Conservation (phyloP, 495 filamentous ascomycete genomes). For the Trypethelium eluteriae region DNA sequence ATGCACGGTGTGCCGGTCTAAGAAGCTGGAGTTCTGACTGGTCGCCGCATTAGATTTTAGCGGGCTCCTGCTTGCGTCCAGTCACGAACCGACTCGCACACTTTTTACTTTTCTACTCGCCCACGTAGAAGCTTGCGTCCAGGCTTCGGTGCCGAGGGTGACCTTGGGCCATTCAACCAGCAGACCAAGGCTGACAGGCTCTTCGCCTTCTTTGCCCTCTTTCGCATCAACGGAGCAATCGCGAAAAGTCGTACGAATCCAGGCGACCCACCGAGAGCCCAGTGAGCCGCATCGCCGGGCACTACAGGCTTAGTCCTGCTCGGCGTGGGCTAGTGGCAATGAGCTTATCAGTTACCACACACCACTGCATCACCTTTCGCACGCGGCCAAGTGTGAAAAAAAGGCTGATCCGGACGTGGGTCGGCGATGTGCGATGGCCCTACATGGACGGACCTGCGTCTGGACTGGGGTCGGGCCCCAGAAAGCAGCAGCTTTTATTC, state of each 20-base stretch:
- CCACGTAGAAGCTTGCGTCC: not conserved
- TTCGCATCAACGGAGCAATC: too few relatives aligned
- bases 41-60: not conserved
- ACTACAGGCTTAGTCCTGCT: not conserved
- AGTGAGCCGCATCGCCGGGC: too few relatives aligned
- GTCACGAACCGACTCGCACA: not conserved
- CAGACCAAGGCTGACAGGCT: too few relatives aligned
- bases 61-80: not conserved
- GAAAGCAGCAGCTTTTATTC: not conserved
- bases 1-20: not conserved
- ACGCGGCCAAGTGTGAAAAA: not conserved
- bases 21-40: not conserved
- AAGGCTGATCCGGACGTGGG: not conserved
- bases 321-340: not conserved
- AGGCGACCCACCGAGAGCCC: too few relatives aligned
- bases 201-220: too few relatives aligned
- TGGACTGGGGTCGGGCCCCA: not conserved
- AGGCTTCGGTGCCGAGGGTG: too few relatives aligned
- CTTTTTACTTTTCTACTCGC: not conserved
- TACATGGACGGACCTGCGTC: not conserved
- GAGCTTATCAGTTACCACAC: not conserved
- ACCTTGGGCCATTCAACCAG: not conserved
- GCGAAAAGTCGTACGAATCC: too few relatives aligned
- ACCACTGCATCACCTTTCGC: not conserved
- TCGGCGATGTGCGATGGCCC: conserved; percentile 5